Conservation (phyloP, 164 flowering plant genomes). For the Hamamelis virginiana region DNA sequence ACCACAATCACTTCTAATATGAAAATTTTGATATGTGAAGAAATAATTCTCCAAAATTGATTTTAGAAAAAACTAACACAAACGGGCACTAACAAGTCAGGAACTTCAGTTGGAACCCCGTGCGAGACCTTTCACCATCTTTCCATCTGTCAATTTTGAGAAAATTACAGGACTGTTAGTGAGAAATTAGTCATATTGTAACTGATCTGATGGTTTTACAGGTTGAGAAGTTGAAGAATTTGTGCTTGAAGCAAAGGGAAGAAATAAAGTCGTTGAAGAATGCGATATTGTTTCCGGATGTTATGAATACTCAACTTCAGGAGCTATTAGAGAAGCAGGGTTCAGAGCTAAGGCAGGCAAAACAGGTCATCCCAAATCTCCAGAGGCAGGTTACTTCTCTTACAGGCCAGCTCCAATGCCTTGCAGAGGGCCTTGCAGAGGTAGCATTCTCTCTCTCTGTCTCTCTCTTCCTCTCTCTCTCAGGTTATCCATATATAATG, state of each 20-base stretch:
- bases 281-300: conserved; percentile 79
- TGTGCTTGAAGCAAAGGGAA: conserved; percentile 90
- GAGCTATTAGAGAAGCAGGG: conserved; percentile 70
- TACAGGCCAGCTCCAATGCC: conserved; percentile 76
- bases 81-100: too few species aligned
- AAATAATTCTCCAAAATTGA: too few species aligned
- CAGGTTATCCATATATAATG: not conserved
- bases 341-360: conserved; percentile 75
- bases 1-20: too few species aligned
- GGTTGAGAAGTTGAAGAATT: conserved; percentile 86
- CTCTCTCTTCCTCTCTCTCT: not conserved
- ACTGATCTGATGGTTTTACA: too few species aligned
- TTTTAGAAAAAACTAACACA: too few species aligned
- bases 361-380: conserved; percentile 72
- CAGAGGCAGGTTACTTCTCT: conserved; percentile 89
- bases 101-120: too few species aligned
- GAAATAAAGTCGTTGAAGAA: conserved; percentile 78
- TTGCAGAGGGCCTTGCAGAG: conserved; percentile 92
- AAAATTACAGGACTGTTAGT: too few species aligned
- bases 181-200: too few species aligned
- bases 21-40: too few species aligned
- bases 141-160: too few species aligned
- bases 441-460: conserved; percentile 29
- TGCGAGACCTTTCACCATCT: too few species aligned
- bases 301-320: conserved; percentile 61